Evolutionary conservation across 2,329 filamentous ascomycete species (phyloP).

Genomic region (Colletotrichum euphorbiae): DNA sequence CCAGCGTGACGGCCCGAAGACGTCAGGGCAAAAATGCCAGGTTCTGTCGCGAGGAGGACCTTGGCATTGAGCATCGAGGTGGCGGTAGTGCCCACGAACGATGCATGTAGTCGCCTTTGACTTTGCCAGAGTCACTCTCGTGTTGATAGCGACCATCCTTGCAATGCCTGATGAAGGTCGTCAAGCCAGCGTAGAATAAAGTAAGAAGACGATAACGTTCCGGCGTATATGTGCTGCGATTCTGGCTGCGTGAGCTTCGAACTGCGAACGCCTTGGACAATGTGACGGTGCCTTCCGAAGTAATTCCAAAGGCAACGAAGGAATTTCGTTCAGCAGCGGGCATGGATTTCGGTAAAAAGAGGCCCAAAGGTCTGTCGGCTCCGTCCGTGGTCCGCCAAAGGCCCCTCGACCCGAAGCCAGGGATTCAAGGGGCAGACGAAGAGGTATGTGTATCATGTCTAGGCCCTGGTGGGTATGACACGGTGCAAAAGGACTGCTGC

Average conservation of each 20-base stretch:
- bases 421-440: background rate
- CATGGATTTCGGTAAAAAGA: background rate
- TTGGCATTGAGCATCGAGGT: background rate
- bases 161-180: background rate
- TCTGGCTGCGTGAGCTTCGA: background rate
- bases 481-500: background rate
- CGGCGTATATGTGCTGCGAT: background rate
- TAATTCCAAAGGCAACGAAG: background rate
- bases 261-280: background rate
- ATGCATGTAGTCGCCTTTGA: slow-evolving; percentile 17
- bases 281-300: background rate
- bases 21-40: slow-evolving; percentile 22
- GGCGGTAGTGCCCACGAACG: background rate
- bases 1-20: slow-evolving; percentile 36
- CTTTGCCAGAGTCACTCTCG: slow-evolving; percentile 14
- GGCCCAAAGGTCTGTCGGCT: background rate
- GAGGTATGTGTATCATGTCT: background rate
- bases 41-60: slow-evolving; percentile 21
- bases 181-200: background rate
- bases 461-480: background rate
- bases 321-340: background rate
- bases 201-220: background rate
- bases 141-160: slow-evolving; percentile 1
- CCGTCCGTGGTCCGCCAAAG: background rate
- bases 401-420: background rate